Base-by-base conservation (phyloP, 805 yeast species). In the Candida chilensis region DNA sequence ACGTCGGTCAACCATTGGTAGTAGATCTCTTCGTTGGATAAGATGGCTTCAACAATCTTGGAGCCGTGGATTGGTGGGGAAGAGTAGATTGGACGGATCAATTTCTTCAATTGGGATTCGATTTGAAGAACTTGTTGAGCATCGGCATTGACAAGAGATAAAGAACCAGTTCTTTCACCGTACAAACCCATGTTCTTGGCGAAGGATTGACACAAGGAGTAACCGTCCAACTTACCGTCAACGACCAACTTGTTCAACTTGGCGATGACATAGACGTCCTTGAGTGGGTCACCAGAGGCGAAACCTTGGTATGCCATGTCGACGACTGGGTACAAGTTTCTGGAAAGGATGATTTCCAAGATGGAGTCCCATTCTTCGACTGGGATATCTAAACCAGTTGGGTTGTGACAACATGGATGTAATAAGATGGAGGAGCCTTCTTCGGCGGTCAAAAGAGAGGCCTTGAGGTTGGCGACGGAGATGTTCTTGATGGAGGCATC, bases 271-370 rank as follows among this genome's bases (percentile, higher is more conserved):
- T 56, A 60, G 40, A 71, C 61, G 54, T 88, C 97, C 47, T 74
- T 63, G 50, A 71, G 74, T 39, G 86, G 71, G 44, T 77, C 71
- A 33, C 96, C 96, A 3, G 94, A 74, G 28, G 94, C 86, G 47
- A 90, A 84, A 16, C 96, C 97, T 60, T 88, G 96, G 64, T 88
- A 88, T 2, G 96, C 96, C 77, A 81, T 77, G 62, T 88, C 97
- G 37, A 88, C 74, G 50, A 90, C 65, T 24, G 95, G 94, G 54
- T 82, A 70, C 45, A 84, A 71, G 27, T 68, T 60, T 50, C 73
- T 71, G 29, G 63, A 52, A 42, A 70, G 58, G 24, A 83, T 50
- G 20, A 78, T 73, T 29, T 78, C 74, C 44, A 83, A 64, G 24
- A 90, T 83, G 52, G 69, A 57, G 37, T 70, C 65, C 96, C 95